Conservation (phyloP, 345 rosid species). For the Xanthoceras sorbifolium region DNA sequence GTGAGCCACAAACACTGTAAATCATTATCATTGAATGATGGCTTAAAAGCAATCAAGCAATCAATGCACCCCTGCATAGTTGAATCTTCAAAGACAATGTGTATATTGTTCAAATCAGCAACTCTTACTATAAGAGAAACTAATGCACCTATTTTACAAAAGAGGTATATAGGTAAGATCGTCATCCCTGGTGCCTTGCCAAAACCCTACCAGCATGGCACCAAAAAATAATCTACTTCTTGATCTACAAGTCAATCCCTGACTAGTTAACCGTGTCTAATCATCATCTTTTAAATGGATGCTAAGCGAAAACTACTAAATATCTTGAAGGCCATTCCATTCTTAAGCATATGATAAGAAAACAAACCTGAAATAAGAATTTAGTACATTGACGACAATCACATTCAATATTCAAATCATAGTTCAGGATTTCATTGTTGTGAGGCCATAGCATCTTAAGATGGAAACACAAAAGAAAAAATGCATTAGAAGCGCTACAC, state of each 20-base stretch:
- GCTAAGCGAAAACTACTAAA: no score
- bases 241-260: not conserved
- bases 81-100: no score
- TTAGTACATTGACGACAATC: constrained; percentile 4
- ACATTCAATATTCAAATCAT: constrained; percentile 5
- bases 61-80: no score
- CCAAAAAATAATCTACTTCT: not conserved
- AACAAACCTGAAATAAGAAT: not conserved
- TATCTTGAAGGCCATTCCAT: not conserved
- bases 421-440: constrained; percentile 21
- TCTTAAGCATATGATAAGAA: not conserved
- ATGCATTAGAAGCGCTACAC: constrained; percentile 24
- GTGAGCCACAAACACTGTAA: no score
- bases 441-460: constrained; percentile 4
- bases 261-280: not conserved
- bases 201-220: not conserved
- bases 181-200: no score
- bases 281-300: not conserved
- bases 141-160: no score
- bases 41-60: no score
- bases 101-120: no score
- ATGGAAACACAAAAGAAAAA: constrained; percentile 19
- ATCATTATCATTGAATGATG: no score
- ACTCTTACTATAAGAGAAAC: no score
- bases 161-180: no score